Base-by-base conservation (phyloP, 495 filamentous ascomycete species). In the Viridothelium virens region DNA sequence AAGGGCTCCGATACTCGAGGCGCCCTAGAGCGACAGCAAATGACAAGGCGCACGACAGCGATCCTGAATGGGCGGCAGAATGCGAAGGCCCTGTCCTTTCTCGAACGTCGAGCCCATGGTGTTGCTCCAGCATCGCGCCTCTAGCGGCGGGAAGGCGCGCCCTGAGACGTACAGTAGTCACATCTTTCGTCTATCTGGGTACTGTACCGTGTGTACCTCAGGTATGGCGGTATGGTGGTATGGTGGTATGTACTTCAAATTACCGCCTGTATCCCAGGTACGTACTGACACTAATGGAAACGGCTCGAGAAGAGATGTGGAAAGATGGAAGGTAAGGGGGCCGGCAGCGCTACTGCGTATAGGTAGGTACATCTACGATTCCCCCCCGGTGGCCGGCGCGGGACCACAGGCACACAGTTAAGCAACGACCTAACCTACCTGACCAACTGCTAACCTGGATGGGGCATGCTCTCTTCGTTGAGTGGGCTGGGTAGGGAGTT, bases 41-140 rank as follows among this genome's bases (percentile, higher is more conserved):
- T 59, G 53, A 59, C 53, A 59, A 7, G 53, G 53, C 53, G 53
- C 31, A 59, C 18, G 18, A 36, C 31, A 9, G 5, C 18, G 53
- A 9, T 34, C 53, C 53, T 59, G 6, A 59, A 7, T 59, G 53
- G 31, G 6, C 53, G 53, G 7, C 18, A 18, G 18, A 59, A 33
- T 59, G 31, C 53, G 53, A 59, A 36, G 31, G 25, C 53, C 31
- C 31, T 59, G 53, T 18, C 18, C 36, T 59, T 59, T 59, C 53
- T 59, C 53, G 53, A 59, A 59, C 53, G 53, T 59, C 53, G 53
- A 59, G 14, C 25, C 53, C 53, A 36, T 36, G 31, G 7, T 36
- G 53, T 36, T 14, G 18, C 36, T 31, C 4, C 33, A 36, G 31
- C 53, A 36, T 36, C 53, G 14, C 53, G 25, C 36, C 31, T 36